Conservation (phyloP, 1,284 basidiomycete species). For the Malassezia yamatoensis region DNA sequence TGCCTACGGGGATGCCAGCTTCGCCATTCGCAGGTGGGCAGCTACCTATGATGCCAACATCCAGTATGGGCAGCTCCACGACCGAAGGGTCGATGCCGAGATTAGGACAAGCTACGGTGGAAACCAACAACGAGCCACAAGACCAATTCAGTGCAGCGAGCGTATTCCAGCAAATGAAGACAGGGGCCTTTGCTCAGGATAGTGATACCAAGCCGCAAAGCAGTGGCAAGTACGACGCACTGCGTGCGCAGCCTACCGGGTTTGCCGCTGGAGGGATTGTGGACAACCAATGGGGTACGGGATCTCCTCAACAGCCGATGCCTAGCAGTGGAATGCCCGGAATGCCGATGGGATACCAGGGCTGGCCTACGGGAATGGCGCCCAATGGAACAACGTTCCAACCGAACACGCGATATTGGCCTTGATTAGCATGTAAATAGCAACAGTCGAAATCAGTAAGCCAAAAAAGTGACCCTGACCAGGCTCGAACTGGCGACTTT, state of each 20-base stretch:
- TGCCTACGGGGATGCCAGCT: background rate
- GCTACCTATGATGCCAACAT: slow-evolving; percentile 23
- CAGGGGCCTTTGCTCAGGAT: slow-evolving; percentile 21
- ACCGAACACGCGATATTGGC: background rate
- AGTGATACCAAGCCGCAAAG: slow-evolving; percentile 31
- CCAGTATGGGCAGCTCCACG: too few species aligned
- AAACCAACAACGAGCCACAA: slow-evolving; percentile 14
- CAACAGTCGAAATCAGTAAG: too few species aligned
- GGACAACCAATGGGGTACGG: background rate
- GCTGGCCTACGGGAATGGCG: background rate
- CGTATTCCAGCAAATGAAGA: slow-evolving; percentile 45
- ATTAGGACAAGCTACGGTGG: slow-evolving; percentile 25
- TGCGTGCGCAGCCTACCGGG: slow-evolving; percentile 45
- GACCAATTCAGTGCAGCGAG: slow-evolving; percentile 37
- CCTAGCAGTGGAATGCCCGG: slow-evolving; percentile 6
- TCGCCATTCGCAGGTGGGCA: slow-evolving; percentile 16
- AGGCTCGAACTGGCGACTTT: slow-evolving; percentile 25
- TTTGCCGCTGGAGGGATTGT: slow-evolving; percentile 42
- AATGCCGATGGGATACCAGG: slow-evolving; percentile 5
- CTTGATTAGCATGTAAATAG: slow-evolving; percentile 1
- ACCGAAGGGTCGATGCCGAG: background rate
- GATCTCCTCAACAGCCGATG: background rate
- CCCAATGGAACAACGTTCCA: slow-evolving; percentile 1
- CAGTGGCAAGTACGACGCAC: slow-evolving; percentile 43
- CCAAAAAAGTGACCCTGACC: slow-evolving; percentile 17